Conservation (phyloP, 1,139 yeast species). For the Dujonia santamariae region DNA sequence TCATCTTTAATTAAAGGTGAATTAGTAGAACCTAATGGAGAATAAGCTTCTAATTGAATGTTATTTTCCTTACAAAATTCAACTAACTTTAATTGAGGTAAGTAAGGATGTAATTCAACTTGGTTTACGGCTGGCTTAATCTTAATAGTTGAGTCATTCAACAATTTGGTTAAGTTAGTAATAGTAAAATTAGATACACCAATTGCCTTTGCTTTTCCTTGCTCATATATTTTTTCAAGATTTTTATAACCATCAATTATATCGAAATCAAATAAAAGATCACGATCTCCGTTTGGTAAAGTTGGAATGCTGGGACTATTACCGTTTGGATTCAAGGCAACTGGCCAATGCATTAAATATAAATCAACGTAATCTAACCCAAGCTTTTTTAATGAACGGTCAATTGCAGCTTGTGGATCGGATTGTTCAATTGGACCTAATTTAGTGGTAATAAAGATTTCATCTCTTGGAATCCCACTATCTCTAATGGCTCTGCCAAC, state of each 20-base stretch:
- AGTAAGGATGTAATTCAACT: slow-evolving; percentile 75
- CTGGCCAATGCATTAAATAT: slow-evolving; percentile 59
- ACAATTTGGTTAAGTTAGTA: slow-evolving; percentile 57
- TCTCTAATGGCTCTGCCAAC: slow-evolving; percentile 24
- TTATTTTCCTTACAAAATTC: slow-evolving; percentile 42
- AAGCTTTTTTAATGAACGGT: slow-evolving; percentile 23
- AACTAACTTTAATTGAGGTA: slow-evolving; percentile 61
- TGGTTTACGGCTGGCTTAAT: slow-evolving; percentile 59
- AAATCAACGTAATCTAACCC: slow-evolving; percentile 49
- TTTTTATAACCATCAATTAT: slow-evolving; percentile 52
- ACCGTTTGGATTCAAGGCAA: slow-evolving; percentile 39
- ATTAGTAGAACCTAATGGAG: slow-evolving; percentile 38
- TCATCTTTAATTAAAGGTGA: slow-evolving; percentile 18
- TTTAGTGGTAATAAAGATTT: slow-evolving; percentile 62
- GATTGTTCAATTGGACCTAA: slow-evolving; percentile 36
- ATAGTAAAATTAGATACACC: slow-evolving; percentile 72
- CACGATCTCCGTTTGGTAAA: slow-evolving; percentile 8
- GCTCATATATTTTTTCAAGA: slow-evolving; percentile 62
- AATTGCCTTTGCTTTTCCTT: slow-evolving; percentile 52
- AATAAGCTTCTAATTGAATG: slow-evolving; percentile 34
- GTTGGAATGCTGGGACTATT: slow-evolving; percentile 20
- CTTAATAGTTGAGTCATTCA: slow-evolving; percentile 50
- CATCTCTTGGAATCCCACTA: slow-evolving; percentile 50
- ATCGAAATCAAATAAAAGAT: slow-evolving; percentile 19
- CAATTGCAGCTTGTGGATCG: slow-evolving; percentile 24